A percentile compares a stretch with the other conserved stretches of the same genome.
phyloP scores from a whole-genome alignment of 441 rosid species.

The Populus tomentosa region DNA sequence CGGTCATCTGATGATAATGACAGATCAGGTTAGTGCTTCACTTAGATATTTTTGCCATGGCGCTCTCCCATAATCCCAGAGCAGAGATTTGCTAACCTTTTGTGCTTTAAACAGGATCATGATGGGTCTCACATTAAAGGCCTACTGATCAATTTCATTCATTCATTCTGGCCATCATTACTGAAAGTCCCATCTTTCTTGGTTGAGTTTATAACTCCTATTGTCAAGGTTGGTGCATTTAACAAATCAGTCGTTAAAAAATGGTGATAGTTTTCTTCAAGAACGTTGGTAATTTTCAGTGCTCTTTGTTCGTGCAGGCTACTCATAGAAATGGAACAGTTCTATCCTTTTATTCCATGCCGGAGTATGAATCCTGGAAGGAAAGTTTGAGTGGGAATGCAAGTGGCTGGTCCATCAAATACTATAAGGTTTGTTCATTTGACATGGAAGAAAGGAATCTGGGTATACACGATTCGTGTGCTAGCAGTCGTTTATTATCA shows the following conservation, averaged over 20 bases:
- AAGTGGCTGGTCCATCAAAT: constrained; percentile 85
- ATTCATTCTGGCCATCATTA: constrained; percentile 95
- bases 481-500: neutral
- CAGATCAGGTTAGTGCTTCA: constrained; percentile 64
- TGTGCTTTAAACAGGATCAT: constrained; percentile 60
- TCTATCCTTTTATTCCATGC: constrained; percentile 84
- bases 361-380: constrained; percentile 84
- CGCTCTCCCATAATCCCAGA: neutral
- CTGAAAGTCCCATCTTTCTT: constrained; percentile 80
- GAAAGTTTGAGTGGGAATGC: constrained; percentile 67
- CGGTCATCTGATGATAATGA: constrained; percentile 98
- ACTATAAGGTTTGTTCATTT: constrained; percentile 71
- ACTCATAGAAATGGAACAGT: constrained; percentile 42
- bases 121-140: constrained; percentile 99
- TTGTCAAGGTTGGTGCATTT: constrained; percentile 66
- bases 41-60: neutral
- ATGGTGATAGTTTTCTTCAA: neutral
- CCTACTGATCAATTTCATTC: constrained; percentile 81
- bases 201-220: constrained; percentile 94
- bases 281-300: neutral
- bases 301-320: constrained; percentile 46
- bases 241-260: neutral
- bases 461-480: neutral
- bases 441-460: constrained; percentile 1
- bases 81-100: constrained; percentile 12